Evolutionary conservation across 176 grass and related monocot species (phyloP).

Genomic region (Triticum timopheevii): DNA sequence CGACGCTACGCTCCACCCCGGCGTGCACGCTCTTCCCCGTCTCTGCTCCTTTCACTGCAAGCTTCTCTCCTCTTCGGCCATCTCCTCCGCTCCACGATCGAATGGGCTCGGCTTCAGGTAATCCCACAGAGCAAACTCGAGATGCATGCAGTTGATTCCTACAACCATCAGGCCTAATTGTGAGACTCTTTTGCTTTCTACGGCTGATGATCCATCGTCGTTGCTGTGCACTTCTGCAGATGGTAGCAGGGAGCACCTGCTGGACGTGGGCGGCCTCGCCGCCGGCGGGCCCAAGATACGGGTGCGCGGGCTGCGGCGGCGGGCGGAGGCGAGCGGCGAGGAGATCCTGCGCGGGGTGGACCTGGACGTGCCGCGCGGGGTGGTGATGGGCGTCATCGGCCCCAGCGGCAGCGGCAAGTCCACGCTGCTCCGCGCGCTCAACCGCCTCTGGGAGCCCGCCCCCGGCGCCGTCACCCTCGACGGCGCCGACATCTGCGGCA

Average conservation of each 20-base stretch:
- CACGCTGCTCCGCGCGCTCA: conserved; percentile 86
- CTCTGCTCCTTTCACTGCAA: not conserved
- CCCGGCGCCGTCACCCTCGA: conserved; percentile 73
- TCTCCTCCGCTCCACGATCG: not conserved
- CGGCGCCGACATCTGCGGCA: conserved; percentile 63
- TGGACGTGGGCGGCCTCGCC: conserved; percentile 46
- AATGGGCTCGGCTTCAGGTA: conserved; percentile 56
- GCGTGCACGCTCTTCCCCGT: not conserved
- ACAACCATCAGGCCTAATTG: not conserved
- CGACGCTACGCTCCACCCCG: not conserved
- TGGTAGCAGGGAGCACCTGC: conserved; percentile 58
- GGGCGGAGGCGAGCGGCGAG: conserved; percentile 51
- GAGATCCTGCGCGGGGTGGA: conserved; percentile 63
- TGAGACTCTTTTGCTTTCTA: too few species aligned
- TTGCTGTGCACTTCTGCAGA: conserved; percentile 21
- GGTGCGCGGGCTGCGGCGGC: conserved; percentile 55
- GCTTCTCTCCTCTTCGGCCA: not conserved
- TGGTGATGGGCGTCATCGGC: conserved; percentile 82
- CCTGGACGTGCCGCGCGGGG: conserved; percentile 71
- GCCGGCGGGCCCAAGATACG: conserved; percentile 48
- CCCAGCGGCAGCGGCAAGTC: conserved; percentile 99
- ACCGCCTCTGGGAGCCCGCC: conserved; percentile 86
- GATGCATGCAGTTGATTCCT: not conserved
- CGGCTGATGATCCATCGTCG: not conserved
- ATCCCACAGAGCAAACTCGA: not conserved